Conservation (phyloP, 257 asterid species). For the Przewalskia tangutica region DNA sequence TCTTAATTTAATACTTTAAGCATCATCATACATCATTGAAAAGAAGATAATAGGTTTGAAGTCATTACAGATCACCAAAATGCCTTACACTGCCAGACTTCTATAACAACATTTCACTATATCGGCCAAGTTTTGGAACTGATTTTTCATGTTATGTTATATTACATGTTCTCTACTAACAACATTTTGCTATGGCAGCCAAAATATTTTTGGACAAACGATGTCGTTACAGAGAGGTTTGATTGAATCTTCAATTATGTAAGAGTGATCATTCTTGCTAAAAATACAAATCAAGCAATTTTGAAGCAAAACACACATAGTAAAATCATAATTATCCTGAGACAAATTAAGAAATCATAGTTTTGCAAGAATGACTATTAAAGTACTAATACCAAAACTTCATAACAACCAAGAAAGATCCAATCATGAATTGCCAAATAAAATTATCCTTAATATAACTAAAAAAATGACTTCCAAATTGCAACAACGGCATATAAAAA, state of each 20-base stretch:
- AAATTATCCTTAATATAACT: background rate
- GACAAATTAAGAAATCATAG: background rate
- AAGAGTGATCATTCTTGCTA: background rate
- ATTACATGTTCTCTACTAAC: too few relatives aligned
- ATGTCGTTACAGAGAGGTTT: too few relatives aligned
- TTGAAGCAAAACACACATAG: background rate
- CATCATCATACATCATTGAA: background rate
- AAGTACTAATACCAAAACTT: constrained; percentile 1
- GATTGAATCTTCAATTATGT: background rate
- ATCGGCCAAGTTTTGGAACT: too few relatives aligned
- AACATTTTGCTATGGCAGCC: too few relatives aligned
- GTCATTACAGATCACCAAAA: background rate
- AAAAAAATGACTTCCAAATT: constrained; percentile 6
- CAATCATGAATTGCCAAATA: constrained; percentile 2
- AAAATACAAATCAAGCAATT: background rate
- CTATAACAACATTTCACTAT: too few relatives aligned
- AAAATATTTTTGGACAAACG: too few relatives aligned
- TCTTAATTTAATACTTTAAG: background rate
- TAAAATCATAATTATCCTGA: background rate
- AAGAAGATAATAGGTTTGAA: background rate
- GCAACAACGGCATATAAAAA: background rate
- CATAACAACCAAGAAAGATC: background rate
- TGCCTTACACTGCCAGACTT: too few relatives aligned
- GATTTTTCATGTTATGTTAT: too few relatives aligned
- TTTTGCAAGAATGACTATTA: background rate